A percentile compares a stretch with the other conserved stretches of the same genome.
Conservation (phyloP, 306 rosid species). For the Prunus campanulata region DNA sequence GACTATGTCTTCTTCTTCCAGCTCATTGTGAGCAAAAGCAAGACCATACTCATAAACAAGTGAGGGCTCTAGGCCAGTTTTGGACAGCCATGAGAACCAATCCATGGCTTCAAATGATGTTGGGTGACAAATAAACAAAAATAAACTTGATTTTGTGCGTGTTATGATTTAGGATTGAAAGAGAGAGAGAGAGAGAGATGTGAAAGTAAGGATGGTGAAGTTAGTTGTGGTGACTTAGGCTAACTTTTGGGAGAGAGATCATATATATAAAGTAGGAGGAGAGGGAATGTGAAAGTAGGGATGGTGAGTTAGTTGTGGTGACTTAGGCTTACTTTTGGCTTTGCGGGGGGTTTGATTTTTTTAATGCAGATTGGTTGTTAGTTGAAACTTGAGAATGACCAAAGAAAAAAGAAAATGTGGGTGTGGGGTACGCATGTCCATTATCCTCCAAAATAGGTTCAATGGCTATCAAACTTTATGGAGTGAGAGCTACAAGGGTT, state of each 20-base stretch:
- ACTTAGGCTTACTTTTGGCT: conserved; percentile 6
- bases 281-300: conserved; percentile 16
- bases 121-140: background rate
- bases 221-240: conserved; percentile 21
- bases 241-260: conserved; percentile 14
- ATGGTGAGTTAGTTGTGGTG: conserved; percentile 19
- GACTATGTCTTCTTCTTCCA: conserved; percentile 75
- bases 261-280: too few relatives aligned
- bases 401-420: conserved; percentile 32
- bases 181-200: background rate
- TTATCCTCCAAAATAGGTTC: conserved; percentile 44
- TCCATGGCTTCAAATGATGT: conserved; percentile 55
- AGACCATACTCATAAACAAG: conserved; percentile 84
- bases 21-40: conserved; percentile 76
- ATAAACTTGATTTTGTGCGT: background rate
- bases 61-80: conserved; percentile 67
- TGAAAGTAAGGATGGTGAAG: conserved; percentile 27
- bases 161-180: conserved; percentile 16
- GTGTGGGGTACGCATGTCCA: conserved; percentile 50
- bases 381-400: conserved; percentile 63
- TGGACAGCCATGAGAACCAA: conserved; percentile 95
- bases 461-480: conserved; percentile 23
- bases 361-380: conserved; percentile 21
- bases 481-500: conserved; percentile 37
- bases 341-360: background rate